These are phyloP conservation scores for Thalassiosira livingstoniorum DNA, from an alignment of 352 stramenopile species.

Conservation along the genomic window DNA sequence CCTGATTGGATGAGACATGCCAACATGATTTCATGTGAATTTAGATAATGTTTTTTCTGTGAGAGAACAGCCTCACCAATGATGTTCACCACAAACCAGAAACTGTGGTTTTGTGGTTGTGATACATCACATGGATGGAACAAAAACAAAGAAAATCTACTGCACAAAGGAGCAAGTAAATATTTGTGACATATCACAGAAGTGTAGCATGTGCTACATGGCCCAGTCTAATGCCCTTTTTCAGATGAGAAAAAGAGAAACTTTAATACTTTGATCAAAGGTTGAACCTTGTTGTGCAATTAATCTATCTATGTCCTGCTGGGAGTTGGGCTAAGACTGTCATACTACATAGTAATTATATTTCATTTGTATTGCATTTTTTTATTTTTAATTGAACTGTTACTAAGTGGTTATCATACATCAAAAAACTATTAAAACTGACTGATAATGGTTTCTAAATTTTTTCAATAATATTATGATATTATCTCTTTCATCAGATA, in stretches of 20 bases:
- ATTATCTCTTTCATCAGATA: too few species aligned
- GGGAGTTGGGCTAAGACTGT: neutral
- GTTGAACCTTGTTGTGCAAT: neutral
- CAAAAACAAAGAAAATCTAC: neutral
- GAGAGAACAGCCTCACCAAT: neutral
- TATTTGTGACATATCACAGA: neutral
- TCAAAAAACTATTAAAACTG: too few species aligned
- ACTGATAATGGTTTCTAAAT: too few species aligned
- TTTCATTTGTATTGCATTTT: too few species aligned
- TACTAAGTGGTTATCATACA: too few species aligned
- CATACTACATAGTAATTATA: too few species aligned
- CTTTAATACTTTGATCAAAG: neutral
- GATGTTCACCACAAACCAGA: neutral
- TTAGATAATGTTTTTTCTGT: constrained; percentile 26
- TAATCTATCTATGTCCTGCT: neutral
- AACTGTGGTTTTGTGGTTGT: neutral
- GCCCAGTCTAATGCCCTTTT: neutral
- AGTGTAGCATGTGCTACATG: neutral
- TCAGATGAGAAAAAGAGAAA: neutral
- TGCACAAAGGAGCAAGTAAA: neutral
- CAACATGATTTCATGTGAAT: constrained; percentile 2
- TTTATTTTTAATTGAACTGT: too few species aligned
- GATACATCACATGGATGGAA: neutral
- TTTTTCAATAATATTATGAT: too few species aligned
- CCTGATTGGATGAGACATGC: neutral